These are phyloP conservation scores for Macrophomina pseudophaseolina DNA, from an alignment of 2,329 filamentous ascomycete species.

Conservation along the genomic window DNA sequence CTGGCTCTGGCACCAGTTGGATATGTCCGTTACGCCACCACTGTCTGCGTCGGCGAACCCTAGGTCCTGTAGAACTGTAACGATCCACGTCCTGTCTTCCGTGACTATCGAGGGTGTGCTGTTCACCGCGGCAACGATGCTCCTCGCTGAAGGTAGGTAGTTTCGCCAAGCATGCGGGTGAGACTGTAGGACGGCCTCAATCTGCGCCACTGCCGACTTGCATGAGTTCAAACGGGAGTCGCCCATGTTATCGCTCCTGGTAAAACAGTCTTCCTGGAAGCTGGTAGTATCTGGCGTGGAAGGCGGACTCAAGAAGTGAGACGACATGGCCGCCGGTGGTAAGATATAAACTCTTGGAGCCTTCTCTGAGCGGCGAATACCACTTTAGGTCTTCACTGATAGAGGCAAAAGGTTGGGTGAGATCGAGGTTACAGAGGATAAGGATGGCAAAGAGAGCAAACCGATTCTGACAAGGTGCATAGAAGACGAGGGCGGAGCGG, in stretches of 20 bases:
- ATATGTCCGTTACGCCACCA: constrained; percentile 52
- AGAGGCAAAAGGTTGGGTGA: constrained; percentile 4
- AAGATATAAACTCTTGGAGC: constrained; percentile 7
- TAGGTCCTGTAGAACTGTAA: constrained; percentile 55
- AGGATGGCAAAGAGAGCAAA: background rate
- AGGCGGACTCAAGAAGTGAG: constrained; percentile 12
- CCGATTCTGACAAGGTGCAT: constrained; percentile 17
- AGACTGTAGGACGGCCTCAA: constrained; percentile 40
- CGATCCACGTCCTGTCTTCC: constrained; percentile 40
- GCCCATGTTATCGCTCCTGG: constrained; percentile 11
- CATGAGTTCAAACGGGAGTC: constrained; percentile 18
- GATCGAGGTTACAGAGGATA: background rate
- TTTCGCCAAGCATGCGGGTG: constrained; percentile 38
- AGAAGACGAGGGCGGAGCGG: constrained; percentile 18
- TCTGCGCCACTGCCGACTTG: constrained; percentile 37
- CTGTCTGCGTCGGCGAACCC: constrained; percentile 56
- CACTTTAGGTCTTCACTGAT: background rate
- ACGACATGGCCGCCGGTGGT: constrained; percentile 15
- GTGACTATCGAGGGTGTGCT: constrained; percentile 46
- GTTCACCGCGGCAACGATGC: constrained; percentile 47
- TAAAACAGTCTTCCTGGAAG: background rate
- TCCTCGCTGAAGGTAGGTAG: constrained; percentile 39
- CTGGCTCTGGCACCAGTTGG: constrained; percentile 56
- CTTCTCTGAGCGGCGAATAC: constrained; percentile 1
- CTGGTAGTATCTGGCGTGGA: constrained; percentile 4